A percentile compares a stretch with the other conserved stretches of the same genome.
phyloP scores from a whole-genome alignment of 1,284 basidiomycete genomes.

The Marasmius sp. region DNA sequence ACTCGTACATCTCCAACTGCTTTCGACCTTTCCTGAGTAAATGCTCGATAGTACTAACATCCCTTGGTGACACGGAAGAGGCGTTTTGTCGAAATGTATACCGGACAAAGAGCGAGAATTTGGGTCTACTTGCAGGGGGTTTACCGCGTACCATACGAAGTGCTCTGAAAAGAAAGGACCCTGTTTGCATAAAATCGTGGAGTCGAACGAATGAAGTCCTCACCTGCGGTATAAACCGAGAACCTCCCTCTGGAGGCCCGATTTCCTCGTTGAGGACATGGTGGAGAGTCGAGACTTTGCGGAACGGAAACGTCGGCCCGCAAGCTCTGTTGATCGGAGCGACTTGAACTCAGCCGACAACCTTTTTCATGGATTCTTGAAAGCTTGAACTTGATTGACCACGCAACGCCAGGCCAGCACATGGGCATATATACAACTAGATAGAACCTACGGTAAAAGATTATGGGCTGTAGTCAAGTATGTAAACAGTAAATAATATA shows the following conservation, averaged over 20 bases:
- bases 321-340: too few species aligned
- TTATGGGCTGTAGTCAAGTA: too few species aligned
- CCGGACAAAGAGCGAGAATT: conserved; percentile 66
- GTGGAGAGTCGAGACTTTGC: too few species aligned
- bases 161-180: conserved; percentile 43
- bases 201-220: conserved; percentile 14
- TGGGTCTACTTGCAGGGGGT: conserved; percentile 53
- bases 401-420: too few species aligned
- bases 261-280: conserved; percentile 26
- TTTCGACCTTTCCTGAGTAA: conserved; percentile 62
- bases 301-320: too few species aligned
- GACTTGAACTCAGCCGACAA: too few species aligned
- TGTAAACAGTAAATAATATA: too few species aligned
- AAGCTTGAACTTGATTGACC: too few species aligned
- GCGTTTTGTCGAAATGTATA: conserved; percentile 69
- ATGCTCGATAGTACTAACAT: conserved; percentile 71
- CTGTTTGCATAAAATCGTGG: neutral
- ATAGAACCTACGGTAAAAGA: too few species aligned
- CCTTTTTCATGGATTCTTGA: too few species aligned
- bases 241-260: conserved; percentile 72
- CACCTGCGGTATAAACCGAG: conserved; percentile 73
- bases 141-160: conserved; percentile 72
- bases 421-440: too few species aligned
- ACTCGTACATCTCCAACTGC: conserved; percentile 70
- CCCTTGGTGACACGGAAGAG: conserved; percentile 55